Evolutionary conservation across 1,284 basidiomycete species (phyloP), one percentile per base, ranked within the genome.

Genomic region (Ceratobasidium sp.): DNA sequence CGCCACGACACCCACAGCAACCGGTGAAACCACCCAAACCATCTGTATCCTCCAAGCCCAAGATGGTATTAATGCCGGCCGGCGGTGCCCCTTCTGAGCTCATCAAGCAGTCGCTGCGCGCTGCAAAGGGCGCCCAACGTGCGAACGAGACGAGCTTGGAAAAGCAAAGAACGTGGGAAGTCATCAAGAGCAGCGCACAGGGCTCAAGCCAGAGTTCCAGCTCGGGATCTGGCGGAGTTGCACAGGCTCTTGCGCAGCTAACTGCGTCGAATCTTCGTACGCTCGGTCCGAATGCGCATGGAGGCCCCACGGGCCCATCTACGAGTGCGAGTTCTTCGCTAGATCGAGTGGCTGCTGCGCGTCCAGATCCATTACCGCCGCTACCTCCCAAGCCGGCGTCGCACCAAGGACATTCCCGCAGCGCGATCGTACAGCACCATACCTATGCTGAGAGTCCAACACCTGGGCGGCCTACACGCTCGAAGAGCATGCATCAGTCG

Each of bases 61-160:
- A 69, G 26, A 30, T 49, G n/a, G 28, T 43, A 26, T 35, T 38
- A 23, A 69, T 61, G 67, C 38, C 46, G 26, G 57, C 67, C 23
- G 57, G 54, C 21, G 43, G 54, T 18, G 21, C 54, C 13, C 67
- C 73, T 3, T 52, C 44, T 47, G 63, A 64, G 41, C 44, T 74
- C 26, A 74, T 74, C 50, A 66, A 67, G 47, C 73, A 74, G 71
- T 66, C 59, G n/a, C 47, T 74, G 32, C 30, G 72, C 43, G 73
- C 73, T 26, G 73, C 73, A 30, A 72, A 73, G 41, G 72, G 70
- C 28, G 71, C 73, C 0, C 73, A 72, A 35, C 72, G 72, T 54
- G 73, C 70, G 18, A 64, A 71, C 11, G 73, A 74, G 21, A 62
- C 46, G 28, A 73, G 70, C 18, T 28, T 74, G 9, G 59, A 72